A percentile compares a stretch with the other conserved stretches of the same genome.
Evolutionary conservation across 2,329 filamentous ascomycete genomes (phyloP).

Genomic region (Endoconidiophora polonica): DNA sequence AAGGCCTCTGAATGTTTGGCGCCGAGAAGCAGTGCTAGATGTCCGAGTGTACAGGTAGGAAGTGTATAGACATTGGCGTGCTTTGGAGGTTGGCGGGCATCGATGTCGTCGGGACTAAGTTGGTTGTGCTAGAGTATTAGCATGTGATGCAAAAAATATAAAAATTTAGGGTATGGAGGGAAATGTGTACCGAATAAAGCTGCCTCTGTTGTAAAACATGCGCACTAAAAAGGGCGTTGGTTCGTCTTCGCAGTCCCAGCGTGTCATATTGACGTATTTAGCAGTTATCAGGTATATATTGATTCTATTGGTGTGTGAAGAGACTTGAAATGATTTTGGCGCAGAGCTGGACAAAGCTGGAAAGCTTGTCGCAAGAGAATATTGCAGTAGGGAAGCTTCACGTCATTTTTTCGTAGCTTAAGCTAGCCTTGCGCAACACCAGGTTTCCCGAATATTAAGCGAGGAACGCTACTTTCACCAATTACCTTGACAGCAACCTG

Average conservation of each 20-base stretch:
- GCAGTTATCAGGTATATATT: neutral
- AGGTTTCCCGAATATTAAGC: slow-evolving; percentile 2
- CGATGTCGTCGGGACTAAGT: slow-evolving; percentile 52
- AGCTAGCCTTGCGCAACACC: neutral
- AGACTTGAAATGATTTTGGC: neutral
- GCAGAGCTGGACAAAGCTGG: no score
- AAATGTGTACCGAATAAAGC: slow-evolving; percentile 47
- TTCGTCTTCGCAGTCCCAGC: slow-evolving; percentile 8
- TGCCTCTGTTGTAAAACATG: slow-evolving; percentile 62
- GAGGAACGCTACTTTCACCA: neutral
- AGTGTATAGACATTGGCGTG: slow-evolving; percentile 75
- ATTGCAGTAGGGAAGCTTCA: no score
- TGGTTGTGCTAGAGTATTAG: neutral
- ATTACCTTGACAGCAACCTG: no score
- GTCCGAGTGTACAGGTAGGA: slow-evolving; percentile 61
- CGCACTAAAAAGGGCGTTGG: slow-evolving; percentile 72
- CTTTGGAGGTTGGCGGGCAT: slow-evolving; percentile 39
- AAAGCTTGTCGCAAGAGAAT: no score
- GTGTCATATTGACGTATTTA: neutral
- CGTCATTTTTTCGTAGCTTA: neutral
- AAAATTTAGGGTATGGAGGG: neutral
- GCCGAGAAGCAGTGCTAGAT: slow-evolving; percentile 63
- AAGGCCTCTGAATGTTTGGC: slow-evolving; percentile 48
- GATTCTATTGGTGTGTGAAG: neutral
- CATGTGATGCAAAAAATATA: neutral